Conservation (phyloP, 177 flowering plant species). For the Vitis hybrid region DNA sequence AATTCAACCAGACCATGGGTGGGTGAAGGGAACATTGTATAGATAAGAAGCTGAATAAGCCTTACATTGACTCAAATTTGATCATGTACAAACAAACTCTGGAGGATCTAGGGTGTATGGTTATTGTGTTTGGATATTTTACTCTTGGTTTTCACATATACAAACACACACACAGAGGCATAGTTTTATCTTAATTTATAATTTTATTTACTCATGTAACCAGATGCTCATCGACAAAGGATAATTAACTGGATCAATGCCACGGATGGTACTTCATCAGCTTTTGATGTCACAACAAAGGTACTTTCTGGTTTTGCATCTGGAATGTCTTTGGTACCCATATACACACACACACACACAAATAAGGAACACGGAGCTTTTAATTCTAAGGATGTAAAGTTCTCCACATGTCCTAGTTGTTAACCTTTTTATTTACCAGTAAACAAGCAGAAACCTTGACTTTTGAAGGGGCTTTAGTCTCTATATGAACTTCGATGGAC, state of each 20-base stretch:
- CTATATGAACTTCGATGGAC: too few species aligned
- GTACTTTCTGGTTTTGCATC: constrained; percentile 16
- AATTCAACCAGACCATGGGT: not conserved
- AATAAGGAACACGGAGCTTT: too few species aligned
- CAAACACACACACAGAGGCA: not conserved
- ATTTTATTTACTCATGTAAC: not conserved
- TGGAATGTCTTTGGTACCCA: not conserved
- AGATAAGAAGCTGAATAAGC: not conserved
- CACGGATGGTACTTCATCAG: constrained; percentile 49
- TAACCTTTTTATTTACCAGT: too few species aligned
- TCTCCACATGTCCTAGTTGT: too few species aligned
- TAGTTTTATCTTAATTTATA: not conserved
- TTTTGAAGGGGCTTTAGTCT: too few species aligned
- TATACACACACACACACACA: too few species aligned
- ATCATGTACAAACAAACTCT: not conserved
- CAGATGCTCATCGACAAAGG: constrained; percentile 52
- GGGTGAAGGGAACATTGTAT: not conserved
- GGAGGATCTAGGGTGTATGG: not conserved
- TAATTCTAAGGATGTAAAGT: too few species aligned
- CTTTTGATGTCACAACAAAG: constrained; percentile 55
- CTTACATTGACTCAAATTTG: not conserved
- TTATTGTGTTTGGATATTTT: not conserved
- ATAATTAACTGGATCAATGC: constrained; percentile 53
- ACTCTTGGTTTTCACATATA: too few species aligned
- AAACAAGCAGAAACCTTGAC: too few species aligned